Conservation (phyloP, 371 early-diverging fungal genomes). For the Rhizopus delemar region DNA sequence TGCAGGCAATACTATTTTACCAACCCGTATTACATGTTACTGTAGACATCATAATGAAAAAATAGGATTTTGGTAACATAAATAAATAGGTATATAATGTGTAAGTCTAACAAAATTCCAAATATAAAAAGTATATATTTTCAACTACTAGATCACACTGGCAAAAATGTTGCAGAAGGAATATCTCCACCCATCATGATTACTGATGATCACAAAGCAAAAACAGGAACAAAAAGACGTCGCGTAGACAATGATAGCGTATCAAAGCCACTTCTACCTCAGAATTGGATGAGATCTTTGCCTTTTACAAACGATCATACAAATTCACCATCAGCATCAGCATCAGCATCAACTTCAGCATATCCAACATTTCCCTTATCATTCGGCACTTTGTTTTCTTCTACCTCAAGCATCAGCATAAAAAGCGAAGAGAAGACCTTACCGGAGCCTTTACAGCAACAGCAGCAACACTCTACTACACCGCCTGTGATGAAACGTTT, state of each 20-base stretch:
- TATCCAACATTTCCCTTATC: conserved; percentile 1
- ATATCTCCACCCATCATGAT: conserved; percentile 92
- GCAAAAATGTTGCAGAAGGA: conserved; percentile 76
- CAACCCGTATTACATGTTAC: conserved; percentile 93
- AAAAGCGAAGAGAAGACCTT: neutral
- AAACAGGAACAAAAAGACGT: conserved; percentile 51
- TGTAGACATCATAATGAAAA: conserved; percentile 92
- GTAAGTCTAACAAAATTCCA: neutral
- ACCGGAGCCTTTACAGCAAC: neutral
- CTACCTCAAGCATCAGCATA: neutral
- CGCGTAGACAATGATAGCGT: conserved; percentile 40
- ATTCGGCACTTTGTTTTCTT: neutral
- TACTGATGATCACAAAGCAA: conserved; percentile 90
- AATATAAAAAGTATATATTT: conserved; percentile 61
- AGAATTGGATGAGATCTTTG: conserved; percentile 18
- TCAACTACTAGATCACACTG: conserved; percentile 68
- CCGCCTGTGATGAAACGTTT: conserved; percentile 55
- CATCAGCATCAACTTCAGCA: conserved; percentile 3
- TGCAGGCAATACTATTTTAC: conserved; percentile 85
- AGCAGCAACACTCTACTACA: conserved; percentile 7
- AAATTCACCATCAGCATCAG: conserved; percentile 5
- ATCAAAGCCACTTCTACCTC: conserved; percentile 5
- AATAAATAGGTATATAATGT: neutral
- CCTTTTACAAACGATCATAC: conserved; percentile 6
- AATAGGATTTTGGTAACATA: conserved; percentile 73